Base-by-base conservation (phyloP, 2,329 filamentous ascomycete species). In the Nothomitra cinnamomea region DNA sequence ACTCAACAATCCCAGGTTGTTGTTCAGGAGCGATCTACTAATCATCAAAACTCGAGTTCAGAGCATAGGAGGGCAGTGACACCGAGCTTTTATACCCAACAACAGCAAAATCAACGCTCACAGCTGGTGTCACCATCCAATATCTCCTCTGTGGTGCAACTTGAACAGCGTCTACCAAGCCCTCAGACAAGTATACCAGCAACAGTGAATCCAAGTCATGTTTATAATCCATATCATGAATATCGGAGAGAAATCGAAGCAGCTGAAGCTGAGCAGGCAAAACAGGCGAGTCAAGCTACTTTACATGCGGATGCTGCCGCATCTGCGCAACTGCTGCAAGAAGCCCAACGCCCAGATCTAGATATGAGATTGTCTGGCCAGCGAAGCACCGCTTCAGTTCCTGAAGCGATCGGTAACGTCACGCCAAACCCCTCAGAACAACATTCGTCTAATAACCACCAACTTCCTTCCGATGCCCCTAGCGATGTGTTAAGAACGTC, bases 141-240 rank as follows among this genome's bases (percentile, higher is more conserved):
- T 4, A 2, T 17, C 22, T 13, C 24, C n/a, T 28, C n/a, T 19
- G 59, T 50, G 35, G 55, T 51, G 50, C 57, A 56, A 36, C 57
- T 52, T 40, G 55, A 67, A 52, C 57, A 57, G n/a, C 45, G 45
- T 49, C 25, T 28, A 7, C 24, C 25, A 49, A 49, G 25, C 38
- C 58, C 19, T 41, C 54, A 5, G 48, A n/a, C 40, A 50, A 61
- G 15, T 63, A 61, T 55, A 56, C 56, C 53, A 57, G 64, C 19
- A 56, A 57, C 45, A 1, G 72, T 77, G 19, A 71, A 77, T 60
- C 74, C 75, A 2, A 73, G 66, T 47, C 70, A 73, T 48, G 71
- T 77, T 2, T 77, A 77, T 56, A 72, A 77, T 55, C 72, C 72
- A 2, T 75, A 70, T 62, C 70, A 70, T 2, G 70, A 73, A 55